Evolutionary conservation across 2,329 filamentous ascomycete genomes (phyloP).

Genomic region (Knufia petricola): DNA sequence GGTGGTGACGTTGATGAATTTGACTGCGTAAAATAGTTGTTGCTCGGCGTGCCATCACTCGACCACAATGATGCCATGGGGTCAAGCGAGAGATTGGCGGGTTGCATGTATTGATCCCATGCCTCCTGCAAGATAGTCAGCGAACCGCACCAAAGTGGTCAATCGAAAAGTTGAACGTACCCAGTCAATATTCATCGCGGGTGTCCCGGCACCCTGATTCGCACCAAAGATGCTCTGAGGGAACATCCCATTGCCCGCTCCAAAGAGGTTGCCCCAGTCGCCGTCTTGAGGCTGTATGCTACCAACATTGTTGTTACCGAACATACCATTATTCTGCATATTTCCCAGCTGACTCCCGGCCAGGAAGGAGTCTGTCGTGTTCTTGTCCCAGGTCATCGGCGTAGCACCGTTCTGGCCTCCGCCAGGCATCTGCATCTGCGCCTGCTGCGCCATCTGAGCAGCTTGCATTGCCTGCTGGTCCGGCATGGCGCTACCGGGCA

Average conservation of each 20-base stretch:
- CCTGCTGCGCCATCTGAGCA: conserved; percentile 13
- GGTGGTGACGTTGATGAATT: conserved; percentile 14
- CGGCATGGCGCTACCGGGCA: conserved; percentile 40
- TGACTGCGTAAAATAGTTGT: conserved; percentile 16
- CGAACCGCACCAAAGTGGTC: too few species aligned
- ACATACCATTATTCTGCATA: conserved; percentile 1
- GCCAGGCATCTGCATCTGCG: conserved; percentile 5
- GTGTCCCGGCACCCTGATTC: conserved; percentile 41
- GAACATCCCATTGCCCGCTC: conserved; percentile 30
- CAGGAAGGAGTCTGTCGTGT: neutral
- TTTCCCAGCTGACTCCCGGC: neutral
- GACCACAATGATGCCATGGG: conserved; percentile 31
- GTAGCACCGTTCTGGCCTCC: neutral
- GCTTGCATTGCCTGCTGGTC: conserved; percentile 25
- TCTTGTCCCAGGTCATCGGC: conserved; percentile 1
- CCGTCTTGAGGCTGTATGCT: neutral
- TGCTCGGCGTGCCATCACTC: conserved; percentile 11
- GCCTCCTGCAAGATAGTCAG: conserved; percentile 44
- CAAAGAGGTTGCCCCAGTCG: conserved; percentile 3
- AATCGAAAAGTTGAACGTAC: conserved; percentile 35
- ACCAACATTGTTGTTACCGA: neutral
- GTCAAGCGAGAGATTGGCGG: conserved; percentile 38
- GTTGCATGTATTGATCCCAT: conserved; percentile 60
- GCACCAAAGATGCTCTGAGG: conserved; percentile 45
- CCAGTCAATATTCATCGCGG: conserved; percentile 48